Evolutionary conservation across 2,329 filamentous ascomycete genomes (phyloP).

Genomic region (Aspergillus sp.): DNA sequence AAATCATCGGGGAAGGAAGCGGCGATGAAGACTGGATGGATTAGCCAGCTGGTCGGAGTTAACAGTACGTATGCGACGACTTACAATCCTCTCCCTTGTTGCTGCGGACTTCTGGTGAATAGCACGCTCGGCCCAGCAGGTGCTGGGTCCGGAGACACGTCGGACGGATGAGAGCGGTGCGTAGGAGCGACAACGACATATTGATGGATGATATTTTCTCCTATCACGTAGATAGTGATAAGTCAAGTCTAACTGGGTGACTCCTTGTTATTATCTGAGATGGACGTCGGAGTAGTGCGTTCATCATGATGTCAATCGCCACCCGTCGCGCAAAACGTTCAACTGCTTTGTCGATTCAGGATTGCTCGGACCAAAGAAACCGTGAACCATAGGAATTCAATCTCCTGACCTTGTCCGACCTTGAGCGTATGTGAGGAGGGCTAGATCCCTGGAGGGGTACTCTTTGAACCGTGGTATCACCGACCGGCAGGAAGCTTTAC

Average conservation of each 20-base stretch:
- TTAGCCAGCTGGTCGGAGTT: background rate
- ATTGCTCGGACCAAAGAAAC: background rate
- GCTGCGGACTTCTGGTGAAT: constrained; percentile 1
- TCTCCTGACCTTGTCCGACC: no score
- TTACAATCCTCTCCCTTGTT: constrained; percentile 9
- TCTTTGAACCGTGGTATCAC: no score
- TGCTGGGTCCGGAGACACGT: background rate
- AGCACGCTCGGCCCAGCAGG: background rate
- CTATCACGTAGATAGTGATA: background rate
- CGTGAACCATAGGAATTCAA: background rate
- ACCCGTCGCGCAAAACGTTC: background rate
- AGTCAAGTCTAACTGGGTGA: background rate
- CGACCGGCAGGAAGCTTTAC: no score
- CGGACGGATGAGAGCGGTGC: background rate
- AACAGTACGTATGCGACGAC: background rate
- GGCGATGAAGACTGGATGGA: constrained; percentile 8
- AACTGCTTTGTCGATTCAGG: background rate
- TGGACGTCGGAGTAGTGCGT: background rate
- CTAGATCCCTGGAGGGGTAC: no score
- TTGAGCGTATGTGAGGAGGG: no score
- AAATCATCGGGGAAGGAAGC: constrained; percentile 11
- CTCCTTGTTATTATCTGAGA: background rate
- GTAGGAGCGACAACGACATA: background rate
- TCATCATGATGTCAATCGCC: background rate
- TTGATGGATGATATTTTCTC: background rate